Evolutionary conservation across 2,329 filamentous ascomycete genomes (phyloP).

Genomic region (Pestalotiopsis sp.): DNA sequence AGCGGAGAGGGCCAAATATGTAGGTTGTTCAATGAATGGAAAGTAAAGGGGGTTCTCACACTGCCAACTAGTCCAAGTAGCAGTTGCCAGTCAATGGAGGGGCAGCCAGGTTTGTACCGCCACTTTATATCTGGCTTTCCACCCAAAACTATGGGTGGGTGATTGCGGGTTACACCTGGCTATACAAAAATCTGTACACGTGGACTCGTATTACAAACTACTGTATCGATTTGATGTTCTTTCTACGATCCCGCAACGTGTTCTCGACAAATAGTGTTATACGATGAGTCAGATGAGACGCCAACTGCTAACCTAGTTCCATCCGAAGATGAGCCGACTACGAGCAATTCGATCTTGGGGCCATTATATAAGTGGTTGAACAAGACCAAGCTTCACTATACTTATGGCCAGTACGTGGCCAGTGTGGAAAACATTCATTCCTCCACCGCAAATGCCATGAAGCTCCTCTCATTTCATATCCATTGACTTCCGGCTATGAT

Average conservation of each 20-base stretch:
- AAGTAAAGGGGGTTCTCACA: too few relatives aligned
- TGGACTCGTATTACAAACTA: background rate
- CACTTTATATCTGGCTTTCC: too few relatives aligned
- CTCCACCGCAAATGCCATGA: too few relatives aligned
- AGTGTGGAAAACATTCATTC: too few relatives aligned
- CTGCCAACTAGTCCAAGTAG: too few relatives aligned
- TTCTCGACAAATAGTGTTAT: constrained; percentile 7
- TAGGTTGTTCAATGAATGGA: too few relatives aligned
- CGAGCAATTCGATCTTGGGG: background rate
- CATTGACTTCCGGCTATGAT: background rate
- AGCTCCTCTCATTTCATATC: background rate
- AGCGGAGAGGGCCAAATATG: background rate
- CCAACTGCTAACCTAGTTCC: background rate
- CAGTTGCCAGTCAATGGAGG: too few relatives aligned
- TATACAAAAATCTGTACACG: background rate
- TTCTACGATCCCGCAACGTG: constrained; percentile 1
- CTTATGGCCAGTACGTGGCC: background rate
- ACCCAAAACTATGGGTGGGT: too few relatives aligned
- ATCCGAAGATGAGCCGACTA: constrained; percentile 7
- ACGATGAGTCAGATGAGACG: constrained; percentile 5
- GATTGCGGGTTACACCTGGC: background rate
- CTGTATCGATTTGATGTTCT: background rate
- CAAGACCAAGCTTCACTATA: background rate
- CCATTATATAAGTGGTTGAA: too few relatives aligned
- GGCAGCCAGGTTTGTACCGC: too few relatives aligned